Base-by-base conservation (phyloP, 1,139 yeast species). In the Ogataea hybrid region DNA sequence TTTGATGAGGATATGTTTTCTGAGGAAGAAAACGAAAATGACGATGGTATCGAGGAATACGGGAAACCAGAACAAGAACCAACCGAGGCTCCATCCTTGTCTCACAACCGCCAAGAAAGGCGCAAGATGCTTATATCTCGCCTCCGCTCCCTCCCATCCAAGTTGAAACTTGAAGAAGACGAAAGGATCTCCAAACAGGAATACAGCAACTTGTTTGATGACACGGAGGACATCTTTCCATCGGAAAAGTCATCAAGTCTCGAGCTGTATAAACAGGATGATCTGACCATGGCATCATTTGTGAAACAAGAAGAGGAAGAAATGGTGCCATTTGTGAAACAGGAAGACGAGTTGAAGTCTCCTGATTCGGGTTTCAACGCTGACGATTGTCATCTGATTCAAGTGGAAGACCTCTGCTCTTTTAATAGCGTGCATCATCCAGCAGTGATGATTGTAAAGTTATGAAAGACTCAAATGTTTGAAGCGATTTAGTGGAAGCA, bases 381-480 rank as follows among this genome's bases (percentile, higher is more conserved):
- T 14, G 47, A 40, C 32, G 48, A 46, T 22, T 44, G 42, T 42
- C 46, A 46, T 33, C 39, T 50, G 21, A 44, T 42, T 33, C 42
- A 48, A 35, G 47, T 53, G 49, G 52, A 55, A 37, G 54, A 53
- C 52, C 58, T 56, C 52, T 51, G 59, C 47, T 52, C 56, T 50
- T 58, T 54, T 59, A 61, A 62, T 57, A 54, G 59, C 56, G 64
- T 62, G 67, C 67, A 62, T 63, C 65, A 59, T 58, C 61, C 62
- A 58, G 63, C 67, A 62, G 67, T 53, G 64, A 58, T 56, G 65
- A 52, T 57, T 23, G 46, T 39, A 38, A 41, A 45, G 31, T 41
- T 41, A 35, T 35, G 17, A 41, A 38, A 42, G 42, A 39, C 44
- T 39, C 25, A 25, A 20, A 14, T 14, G 20, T 10, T 30, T 28